A percentile compares a stretch with the other conserved stretches of the same genome.
Conservation (phyloP, 371 early-diverging fungal genomes). For the Circinella minor region DNA sequence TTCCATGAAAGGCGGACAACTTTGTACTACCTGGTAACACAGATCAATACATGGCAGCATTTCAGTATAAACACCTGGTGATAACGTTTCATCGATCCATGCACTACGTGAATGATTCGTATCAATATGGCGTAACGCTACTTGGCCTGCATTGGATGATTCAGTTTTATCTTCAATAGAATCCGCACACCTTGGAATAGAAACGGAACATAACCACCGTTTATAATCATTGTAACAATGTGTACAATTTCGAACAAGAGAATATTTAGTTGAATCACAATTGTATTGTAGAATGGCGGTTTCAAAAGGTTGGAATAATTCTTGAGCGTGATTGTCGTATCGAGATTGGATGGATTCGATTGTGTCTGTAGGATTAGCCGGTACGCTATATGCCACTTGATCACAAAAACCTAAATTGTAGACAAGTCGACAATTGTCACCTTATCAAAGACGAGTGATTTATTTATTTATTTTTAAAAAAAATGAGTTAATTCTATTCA, state of each 20-base stretch:
- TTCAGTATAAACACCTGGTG: slow-evolving; percentile 59
- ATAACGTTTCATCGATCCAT: slow-evolving; percentile 44
- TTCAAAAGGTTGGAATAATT: slow-evolving; percentile 53
- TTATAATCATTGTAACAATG: slow-evolving; percentile 66
- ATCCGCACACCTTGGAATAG: slow-evolving; percentile 65
- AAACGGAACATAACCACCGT: slow-evolving; percentile 68
- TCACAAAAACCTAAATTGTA: slow-evolving; percentile 61
- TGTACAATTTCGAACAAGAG: slow-evolving; percentile 66
- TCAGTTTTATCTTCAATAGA: neutral
- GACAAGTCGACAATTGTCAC: slow-evolving; percentile 58
- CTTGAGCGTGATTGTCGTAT: slow-evolving; percentile 54
- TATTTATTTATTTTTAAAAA: slow-evolving; percentile 9
- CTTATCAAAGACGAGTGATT: slow-evolving; percentile 9
- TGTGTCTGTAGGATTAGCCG: slow-evolving; percentile 16
- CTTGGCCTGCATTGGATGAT: neutral
- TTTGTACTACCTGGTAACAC: slow-evolving; percentile 68
- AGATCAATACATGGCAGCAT: slow-evolving; percentile 68
- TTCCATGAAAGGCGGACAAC: slow-evolving; percentile 66
- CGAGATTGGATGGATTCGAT: slow-evolving; percentile 31
- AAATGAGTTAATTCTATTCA: neutral
- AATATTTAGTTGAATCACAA: slow-evolving; percentile 63
- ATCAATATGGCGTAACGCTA: slow-evolving; percentile 27
- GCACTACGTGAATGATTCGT: slow-evolving; percentile 46
- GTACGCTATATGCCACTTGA: slow-evolving; percentile 60
- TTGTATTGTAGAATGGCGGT: slow-evolving; percentile 61